Evolutionary conservation across 805 yeast genomes (phyloP).

Genomic region (Wickerhamomyces silvicola): DNA sequence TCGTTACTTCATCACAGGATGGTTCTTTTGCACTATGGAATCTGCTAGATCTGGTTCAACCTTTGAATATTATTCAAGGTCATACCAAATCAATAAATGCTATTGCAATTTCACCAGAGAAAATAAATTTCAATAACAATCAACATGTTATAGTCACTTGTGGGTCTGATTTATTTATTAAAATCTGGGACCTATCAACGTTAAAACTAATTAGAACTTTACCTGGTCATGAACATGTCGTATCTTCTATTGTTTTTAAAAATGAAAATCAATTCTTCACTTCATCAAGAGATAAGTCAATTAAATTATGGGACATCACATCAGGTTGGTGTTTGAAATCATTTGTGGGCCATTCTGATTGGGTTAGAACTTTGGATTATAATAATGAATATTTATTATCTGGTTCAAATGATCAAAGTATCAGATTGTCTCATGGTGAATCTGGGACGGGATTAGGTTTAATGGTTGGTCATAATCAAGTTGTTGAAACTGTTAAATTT

Average conservation of each 20-base stretch:
- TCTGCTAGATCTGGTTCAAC: constrained; percentile 47
- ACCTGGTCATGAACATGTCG: constrained; percentile 83
- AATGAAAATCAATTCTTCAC: constrained; percentile 43
- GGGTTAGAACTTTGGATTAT: constrained; percentile 69
- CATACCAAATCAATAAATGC: constrained; percentile 67
- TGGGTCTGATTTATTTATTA: constrained; percentile 48
- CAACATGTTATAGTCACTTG: constrained; percentile 36
- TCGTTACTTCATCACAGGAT: constrained; percentile 58
- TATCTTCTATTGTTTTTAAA: constrained; percentile 56
- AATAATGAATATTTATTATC: constrained; percentile 57
- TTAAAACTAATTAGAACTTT: constrained; percentile 54
- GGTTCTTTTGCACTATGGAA: constrained; percentile 76
- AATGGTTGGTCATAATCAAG: constrained; percentile 76
- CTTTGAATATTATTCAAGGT: constrained; percentile 60
- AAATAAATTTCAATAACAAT: constrained; percentile 14
- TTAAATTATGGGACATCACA: constrained; percentile 59
- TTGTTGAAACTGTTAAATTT: constrained; percentile 65
- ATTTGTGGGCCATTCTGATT: constrained; percentile 76
- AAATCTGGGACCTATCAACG: constrained; percentile 61
- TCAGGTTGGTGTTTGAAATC: constrained; percentile 64
- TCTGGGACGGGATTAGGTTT: constrained; percentile 63
- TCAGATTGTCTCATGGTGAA: constrained; percentile 57
- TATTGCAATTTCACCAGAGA: constrained; percentile 48
- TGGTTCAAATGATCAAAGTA: constrained; percentile 74
- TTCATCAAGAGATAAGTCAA: constrained; percentile 56